A percentile compares a stretch with the other conserved stretches of the same genome.
Conservation (phyloP, 2,329 filamentous ascomycete genomes). For the Colletotrichum limetticola region DNA sequence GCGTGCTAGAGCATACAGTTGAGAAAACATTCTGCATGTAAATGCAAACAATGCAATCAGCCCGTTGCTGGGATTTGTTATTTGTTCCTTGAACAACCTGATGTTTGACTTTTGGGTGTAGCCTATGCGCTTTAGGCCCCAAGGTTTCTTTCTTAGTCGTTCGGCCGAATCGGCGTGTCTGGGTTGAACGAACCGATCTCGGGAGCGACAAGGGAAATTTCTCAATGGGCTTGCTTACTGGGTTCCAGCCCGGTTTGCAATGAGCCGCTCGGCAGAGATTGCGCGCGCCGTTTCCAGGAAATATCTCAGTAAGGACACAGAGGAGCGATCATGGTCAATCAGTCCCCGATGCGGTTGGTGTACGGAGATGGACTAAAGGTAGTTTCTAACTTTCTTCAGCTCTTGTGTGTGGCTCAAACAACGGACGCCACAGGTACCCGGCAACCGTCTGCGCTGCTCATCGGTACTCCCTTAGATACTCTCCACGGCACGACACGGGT, state of each 20-base stretch:
- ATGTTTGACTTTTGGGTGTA: neutral
- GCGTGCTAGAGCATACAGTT: neutral
- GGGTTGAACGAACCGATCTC: neutral
- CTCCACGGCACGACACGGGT: too few relatives aligned
- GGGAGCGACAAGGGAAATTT: neutral
- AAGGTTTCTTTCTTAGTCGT: neutral
- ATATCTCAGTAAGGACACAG: neutral
- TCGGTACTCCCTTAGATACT: too few relatives aligned
- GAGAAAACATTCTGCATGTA: neutral
- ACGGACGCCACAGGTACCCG: slow-evolving; percentile 22
- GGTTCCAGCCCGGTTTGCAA: neutral
- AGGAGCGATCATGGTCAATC: neutral
- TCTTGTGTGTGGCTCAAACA: neutral
- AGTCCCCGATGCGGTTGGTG: slow-evolving; percentile 3
- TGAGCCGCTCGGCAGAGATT: neutral
- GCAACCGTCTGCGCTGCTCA: neutral
- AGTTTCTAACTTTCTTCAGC: neutral
- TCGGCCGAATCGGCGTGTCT: neutral
- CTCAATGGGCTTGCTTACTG: neutral
- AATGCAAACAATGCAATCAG: neutral
- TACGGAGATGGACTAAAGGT: neutral
- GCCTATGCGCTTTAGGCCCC: neutral
- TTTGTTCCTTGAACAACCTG: neutral
- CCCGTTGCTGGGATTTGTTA: neutral
- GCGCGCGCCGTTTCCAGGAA: slow-evolving; percentile 1